Conservation (phyloP, 1,284 basidiomycete genomes). For the Ustilago nuda region DNA sequence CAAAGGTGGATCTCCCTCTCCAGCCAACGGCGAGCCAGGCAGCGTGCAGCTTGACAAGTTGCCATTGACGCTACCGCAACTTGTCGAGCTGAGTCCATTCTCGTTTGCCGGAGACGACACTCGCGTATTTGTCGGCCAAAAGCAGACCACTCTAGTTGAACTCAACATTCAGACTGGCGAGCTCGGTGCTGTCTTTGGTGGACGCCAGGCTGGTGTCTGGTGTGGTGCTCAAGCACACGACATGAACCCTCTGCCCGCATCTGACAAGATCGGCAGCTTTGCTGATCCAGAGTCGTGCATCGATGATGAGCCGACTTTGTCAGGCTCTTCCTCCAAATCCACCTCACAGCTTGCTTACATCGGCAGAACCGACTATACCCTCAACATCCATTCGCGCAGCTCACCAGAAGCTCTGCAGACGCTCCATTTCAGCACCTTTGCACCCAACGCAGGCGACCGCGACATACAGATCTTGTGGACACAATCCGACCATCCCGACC, state of each 20-base stretch:
- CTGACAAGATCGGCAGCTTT: not conserved
- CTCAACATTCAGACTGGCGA: constrained; percentile 85
- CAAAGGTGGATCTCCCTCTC: constrained; percentile 9
- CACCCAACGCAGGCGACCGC: constrained; percentile 64
- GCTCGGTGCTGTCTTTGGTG: constrained; percentile 80
- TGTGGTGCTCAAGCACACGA: constrained; percentile 42
- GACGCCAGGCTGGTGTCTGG: constrained; percentile 51
- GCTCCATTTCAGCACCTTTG: constrained; percentile 64
- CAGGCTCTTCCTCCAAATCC: constrained; percentile 40
- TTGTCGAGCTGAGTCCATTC: constrained; percentile 88
- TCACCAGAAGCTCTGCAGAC: constrained; percentile 61
- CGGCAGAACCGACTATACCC: constrained; percentile 66
- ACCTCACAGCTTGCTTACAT: constrained; percentile 55
- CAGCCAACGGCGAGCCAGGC: constrained; percentile 24
- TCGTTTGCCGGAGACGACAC: constrained; percentile 78
- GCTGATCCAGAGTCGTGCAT: constrained; percentile 42
- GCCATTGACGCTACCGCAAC: constrained; percentile 84
- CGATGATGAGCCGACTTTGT: constrained; percentile 44
- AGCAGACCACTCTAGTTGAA: constrained; percentile 82
- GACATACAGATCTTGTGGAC: constrained; percentile 62
- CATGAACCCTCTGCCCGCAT: constrained; percentile 10
- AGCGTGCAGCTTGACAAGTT: constrained; percentile 75
- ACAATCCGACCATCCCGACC: constrained; percentile 49
- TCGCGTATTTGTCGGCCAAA: constrained; percentile 84
- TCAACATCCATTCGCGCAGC: constrained; percentile 63